Base-by-base conservation (phyloP, 306 rosid genomes). In the Vicia villosa region DNA sequence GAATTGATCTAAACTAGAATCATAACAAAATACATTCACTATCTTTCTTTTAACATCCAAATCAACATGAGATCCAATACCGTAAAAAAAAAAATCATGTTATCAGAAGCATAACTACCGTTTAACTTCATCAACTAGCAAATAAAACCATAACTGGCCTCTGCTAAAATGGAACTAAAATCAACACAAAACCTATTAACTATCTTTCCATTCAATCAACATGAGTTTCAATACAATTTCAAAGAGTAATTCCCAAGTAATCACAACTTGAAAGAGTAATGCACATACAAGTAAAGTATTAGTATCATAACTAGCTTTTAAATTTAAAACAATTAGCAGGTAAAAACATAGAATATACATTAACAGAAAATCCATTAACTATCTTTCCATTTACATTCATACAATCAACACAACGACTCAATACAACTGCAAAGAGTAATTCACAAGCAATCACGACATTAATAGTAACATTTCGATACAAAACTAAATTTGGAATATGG, bases 111-210 rank as follows among this genome's bases (percentile, higher is more conserved):
- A 7, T 26, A 54, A 56, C 32, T 7, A 14, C 37, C 37, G 6
- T 61, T 66, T 26, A 45, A 50, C 57, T 6, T 37, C 22, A 60
- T 10, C 21, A 66, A 9, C 1, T 63, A 30, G 28, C 16, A 54
- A 65, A 37, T 32, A 32, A 8, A 6, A 61, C 1, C 45, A 62
- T 34, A 20, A 66, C 16, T 37, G 15, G 10, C 26, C 15, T 65
- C n/a, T 7, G 12, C 30, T 26, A 5, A 41, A 61, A 22, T 7
- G 24, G 28, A 65, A 76, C 40, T 34, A 73, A 6, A 19, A 26
- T 73, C 19, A 9, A 20, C n/a, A 63, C 11, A 69, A 73, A 72
- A 63, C 28, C 43, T 19, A 62, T 55, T 42, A 24, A 62, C 14
- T 45, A 34, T 54, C 55, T 56, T 59, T 47, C 42, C 37, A 42